phyloP scores from a whole-genome alignment of 2,329 filamentous ascomycete species.

The Trichoderma hamatum region DNA sequence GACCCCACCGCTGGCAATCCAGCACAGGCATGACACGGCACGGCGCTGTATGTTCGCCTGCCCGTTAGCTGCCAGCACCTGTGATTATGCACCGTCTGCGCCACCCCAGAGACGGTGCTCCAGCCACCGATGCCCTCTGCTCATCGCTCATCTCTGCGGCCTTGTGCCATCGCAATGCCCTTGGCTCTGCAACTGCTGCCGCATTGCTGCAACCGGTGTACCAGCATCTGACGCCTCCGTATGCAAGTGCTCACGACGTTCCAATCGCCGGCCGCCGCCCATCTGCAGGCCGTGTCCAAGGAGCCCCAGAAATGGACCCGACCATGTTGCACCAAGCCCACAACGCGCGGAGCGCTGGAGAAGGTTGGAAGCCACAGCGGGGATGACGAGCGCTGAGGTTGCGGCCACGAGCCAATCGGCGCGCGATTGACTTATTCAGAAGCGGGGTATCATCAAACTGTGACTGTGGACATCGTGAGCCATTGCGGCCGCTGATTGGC shows the following conservation, averaged over 20 bases:
- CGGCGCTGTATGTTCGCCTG: neutral
- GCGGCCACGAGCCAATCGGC: neutral
- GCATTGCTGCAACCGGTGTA: neutral
- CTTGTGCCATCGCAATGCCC: neutral
- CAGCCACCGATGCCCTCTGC: neutral
- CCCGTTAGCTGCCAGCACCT: neutral
- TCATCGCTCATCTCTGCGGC: neutral
- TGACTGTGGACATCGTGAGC: constrained; percentile 13
- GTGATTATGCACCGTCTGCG: neutral
- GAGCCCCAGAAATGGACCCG: neutral
- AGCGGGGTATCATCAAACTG: constrained; percentile 12
- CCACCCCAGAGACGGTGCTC: neutral
- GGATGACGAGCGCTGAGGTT: neutral
- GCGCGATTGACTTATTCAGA: neutral
- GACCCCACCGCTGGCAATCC: neutral
- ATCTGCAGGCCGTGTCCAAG: constrained; percentile 11
- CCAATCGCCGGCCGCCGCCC: constrained; percentile 14
- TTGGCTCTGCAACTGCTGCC: neutral
- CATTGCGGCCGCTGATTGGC: constrained; percentile 3
- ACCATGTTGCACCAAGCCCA: constrained; percentile 18
- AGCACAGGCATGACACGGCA: neutral
- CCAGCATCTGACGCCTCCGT: neutral
- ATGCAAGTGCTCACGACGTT: constrained; percentile 16
- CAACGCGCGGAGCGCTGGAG: constrained; percentile 3
- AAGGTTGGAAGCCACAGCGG: constrained; percentile 16